Evolutionary conservation across 495 filamentous ascomycete genomes (phyloP), one percentile per base, ranked within the genome.

Genomic region (Paragyromitra xinjiangensis): DNA sequence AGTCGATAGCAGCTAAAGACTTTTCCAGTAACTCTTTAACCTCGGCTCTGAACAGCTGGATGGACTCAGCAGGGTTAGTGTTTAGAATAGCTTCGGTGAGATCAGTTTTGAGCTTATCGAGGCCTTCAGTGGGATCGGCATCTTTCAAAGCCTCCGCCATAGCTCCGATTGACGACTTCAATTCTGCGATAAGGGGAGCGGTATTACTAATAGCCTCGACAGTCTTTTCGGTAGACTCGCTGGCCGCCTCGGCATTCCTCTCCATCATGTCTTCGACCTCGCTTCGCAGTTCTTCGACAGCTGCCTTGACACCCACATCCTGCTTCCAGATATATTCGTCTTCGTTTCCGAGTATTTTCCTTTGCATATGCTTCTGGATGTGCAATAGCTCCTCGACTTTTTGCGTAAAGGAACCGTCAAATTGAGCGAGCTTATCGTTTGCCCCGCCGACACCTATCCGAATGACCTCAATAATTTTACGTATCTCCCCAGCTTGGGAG

Each of bases 201-300:
- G 88, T 75, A 40, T 62, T 69, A 37, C 87, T 87, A 63, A 86
- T 85, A 7, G 85, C 83, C 34, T 83, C 82, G 12, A 85, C 83
- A 22, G 86, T 85, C 11, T 83, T 82, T 34, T 83, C 83, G 39
- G 83, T 82, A 42, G 83, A 81, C 39, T 89, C 88, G 87, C 77
- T 97, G 91, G 69, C 94, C 87, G 5, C 94, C 93, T 95, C 74
- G 1, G 51, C 68, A 51, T 82, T 78, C 58, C 78, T 75, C 40
- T 81, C 80, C 61, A 73, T 53, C 55, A 98, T 97, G 3, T 93
- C 94, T 1, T 98, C 88, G 7, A 98, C 94, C 81, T 98, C 94
- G 12, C 94, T 93, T 19, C 94, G 91, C 48, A 99, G 86, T 78
- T 98, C 94, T 51, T 93, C 90, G 12, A 97, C 91, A 16, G 96